Evolutionary conservation across 306 rosid genomes (phyloP).

Genomic region (Acacia confusa): DNA sequence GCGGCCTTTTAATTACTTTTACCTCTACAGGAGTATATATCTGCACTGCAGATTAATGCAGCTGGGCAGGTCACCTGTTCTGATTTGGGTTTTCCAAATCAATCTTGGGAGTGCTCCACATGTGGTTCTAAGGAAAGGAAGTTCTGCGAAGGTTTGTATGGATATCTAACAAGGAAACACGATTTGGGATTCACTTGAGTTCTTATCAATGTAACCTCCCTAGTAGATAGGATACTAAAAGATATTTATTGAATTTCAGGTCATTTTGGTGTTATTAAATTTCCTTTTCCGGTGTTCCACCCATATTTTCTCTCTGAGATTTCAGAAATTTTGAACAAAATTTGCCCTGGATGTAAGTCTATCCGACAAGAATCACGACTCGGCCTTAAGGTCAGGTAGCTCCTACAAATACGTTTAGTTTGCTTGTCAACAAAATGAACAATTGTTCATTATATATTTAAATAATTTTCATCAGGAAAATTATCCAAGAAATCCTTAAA

Average conservation of each 20-base stretch:
- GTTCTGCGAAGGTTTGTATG: slow-evolving; percentile 69
- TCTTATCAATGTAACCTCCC: slow-evolving; percentile 11
- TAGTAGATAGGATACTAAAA: slow-evolving; percentile 35
- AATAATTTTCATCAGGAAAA: not conserved
- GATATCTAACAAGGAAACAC: slow-evolving; percentile 24
- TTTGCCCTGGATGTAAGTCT: slow-evolving; percentile 86
- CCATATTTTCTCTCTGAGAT: slow-evolving; percentile 83
- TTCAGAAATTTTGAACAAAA: slow-evolving; percentile 70
- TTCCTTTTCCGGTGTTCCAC: slow-evolving; percentile 66
- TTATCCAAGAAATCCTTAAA: not conserved
- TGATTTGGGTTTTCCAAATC: slow-evolving; percentile 85
- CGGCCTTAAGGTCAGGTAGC: slow-evolving; percentile 65
- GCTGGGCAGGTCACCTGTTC: slow-evolving; percentile 74
- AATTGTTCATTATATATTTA: slow-evolving; percentile 2
- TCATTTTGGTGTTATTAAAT: slow-evolving; percentile 80
- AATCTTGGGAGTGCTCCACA: slow-evolving; percentile 61
- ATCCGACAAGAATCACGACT: slow-evolving; percentile 41
- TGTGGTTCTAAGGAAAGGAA: slow-evolving; percentile 65
- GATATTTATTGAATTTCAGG: slow-evolving; percentile 55
- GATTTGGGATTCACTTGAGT: slow-evolving; percentile 26
- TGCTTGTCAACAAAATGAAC: not conserved
- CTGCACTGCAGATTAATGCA: slow-evolving; percentile 54
- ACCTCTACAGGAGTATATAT: slow-evolving; percentile 60
- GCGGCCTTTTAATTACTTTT: slow-evolving; percentile 28
- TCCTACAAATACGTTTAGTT: not conserved